Percentiles rank a stretch among this genome's conserved stretches.
Conservation (phyloP, 192 early-diverging fungal genomes). For the Linnemannia schmuckeri region DNA sequence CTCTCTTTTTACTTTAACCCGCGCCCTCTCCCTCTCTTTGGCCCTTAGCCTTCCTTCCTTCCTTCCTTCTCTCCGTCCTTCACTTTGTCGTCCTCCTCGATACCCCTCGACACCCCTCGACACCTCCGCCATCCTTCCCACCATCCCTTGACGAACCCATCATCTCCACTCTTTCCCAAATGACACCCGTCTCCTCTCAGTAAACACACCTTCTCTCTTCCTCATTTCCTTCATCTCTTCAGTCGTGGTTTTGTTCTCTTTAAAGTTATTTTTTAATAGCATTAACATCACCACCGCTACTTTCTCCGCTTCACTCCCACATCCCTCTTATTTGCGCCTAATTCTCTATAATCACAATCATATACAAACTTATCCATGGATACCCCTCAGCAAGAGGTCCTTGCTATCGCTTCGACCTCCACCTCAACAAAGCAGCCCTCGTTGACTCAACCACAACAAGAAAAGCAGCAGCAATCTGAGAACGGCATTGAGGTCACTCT, state of each 20-base stretch:
- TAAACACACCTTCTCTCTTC: not conserved
- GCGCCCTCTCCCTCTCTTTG: not conserved
- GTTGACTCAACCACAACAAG: not conserved
- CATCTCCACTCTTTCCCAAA: not conserved
- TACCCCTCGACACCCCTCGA: too few relatives aligned
- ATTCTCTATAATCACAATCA: not conserved
- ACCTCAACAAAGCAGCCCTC: not conserved
- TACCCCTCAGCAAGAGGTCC: not conserved
- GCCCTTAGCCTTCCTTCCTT: not conserved
- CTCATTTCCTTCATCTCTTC: not conserved
- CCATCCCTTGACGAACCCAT: not conserved
- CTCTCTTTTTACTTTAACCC: not conserved
- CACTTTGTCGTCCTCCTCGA: too few relatives aligned
- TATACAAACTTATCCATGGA: not conserved
- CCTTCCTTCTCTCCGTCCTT: not conserved
- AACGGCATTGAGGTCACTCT: slow-evolving; percentile 40
- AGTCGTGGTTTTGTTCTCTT: not conserved
- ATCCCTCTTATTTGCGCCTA: not conserved
- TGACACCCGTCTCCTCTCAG: not conserved
- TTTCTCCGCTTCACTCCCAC: too few relatives aligned
- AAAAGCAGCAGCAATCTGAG: not conserved
- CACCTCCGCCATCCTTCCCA: too few relatives aligned
- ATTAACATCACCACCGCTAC: not conserved
- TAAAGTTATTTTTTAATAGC: not conserved
- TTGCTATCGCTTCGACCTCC: not conserved